These are phyloP conservation scores for Deuterostichococcus epilithicus DNA, from an alignment of 139 green algal genomes.

Conservation along the genomic window DNA sequence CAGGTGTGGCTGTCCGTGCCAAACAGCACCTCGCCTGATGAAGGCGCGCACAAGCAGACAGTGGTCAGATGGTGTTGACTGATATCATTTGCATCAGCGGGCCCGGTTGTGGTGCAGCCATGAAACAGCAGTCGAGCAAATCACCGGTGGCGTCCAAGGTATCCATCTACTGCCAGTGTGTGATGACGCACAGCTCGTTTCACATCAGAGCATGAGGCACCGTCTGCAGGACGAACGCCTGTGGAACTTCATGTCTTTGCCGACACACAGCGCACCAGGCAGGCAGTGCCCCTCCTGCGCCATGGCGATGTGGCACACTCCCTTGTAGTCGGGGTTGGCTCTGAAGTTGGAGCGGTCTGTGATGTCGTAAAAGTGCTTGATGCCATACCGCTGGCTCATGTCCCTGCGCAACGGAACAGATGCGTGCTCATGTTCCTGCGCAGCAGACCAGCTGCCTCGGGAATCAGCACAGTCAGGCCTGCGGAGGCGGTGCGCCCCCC, in stretches of 20 bases:
- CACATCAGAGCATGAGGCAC: no score
- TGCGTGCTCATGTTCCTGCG: no score
- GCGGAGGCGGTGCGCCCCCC: neutral
- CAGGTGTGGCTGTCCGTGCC: slow-evolving; percentile 97
- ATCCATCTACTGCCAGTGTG: no score
- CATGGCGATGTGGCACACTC: slow-evolving; percentile 90
- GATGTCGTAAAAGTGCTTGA: slow-evolving; percentile 99
- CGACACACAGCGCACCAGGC: slow-evolving; percentile 21
- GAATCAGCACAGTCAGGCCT: no score
- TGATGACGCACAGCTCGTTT: no score
- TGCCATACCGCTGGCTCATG: slow-evolving; percentile 80
- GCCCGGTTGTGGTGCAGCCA: no score
- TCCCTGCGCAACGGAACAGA: slow-evolving; percentile 64
- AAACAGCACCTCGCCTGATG: slow-evolving; percentile 91
- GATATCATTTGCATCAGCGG: no score
- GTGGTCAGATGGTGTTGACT: no score
- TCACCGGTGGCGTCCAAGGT: no score
- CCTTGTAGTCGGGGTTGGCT: slow-evolving; percentile 97
- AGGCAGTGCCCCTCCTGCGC: slow-evolving; percentile 76
- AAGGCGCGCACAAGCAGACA: neutral
- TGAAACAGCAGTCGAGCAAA: no score
- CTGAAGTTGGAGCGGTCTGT: slow-evolving; percentile 82
- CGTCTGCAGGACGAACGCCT: no score
- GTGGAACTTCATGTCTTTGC: neutral
- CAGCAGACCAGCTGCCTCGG: no score